Base-by-base conservation (phyloP, 345 rosid genomes). In the Rhizophora mangle region DNA sequence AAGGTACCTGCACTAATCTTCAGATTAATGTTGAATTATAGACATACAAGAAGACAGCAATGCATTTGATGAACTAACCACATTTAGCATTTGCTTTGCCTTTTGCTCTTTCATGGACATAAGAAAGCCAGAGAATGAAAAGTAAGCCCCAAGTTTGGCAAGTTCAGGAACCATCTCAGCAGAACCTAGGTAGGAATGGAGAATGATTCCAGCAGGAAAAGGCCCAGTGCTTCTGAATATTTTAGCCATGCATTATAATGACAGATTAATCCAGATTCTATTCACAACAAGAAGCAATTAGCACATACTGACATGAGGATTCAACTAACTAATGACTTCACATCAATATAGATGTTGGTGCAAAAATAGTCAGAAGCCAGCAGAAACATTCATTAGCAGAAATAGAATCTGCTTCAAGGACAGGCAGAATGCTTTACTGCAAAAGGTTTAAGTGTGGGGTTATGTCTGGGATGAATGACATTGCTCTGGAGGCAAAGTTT, bases 161-260 rank as follows among this genome's bases (percentile, higher is more conserved):
- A 92, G 82, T 72, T 90, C 97, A 81, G 96, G 91, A 78, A 95
- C 98, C 98, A 95, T 92, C 88, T 88, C 97, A 51, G 96, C 89
- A 15, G 98, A 86, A 55, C 98, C 98, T 46, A 86, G 76, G 82
- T 82, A 95, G 19, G 98, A 90, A 73, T 92, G 97, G 65, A 95
- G 97, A 72, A 95, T 86, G 60, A 92, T 36, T 36, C 96, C 99
- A 67, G 82, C 78, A 63, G 97, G 93, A 76, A 95, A 92, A 65
- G 98, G 97, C 49, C 99, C 98, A 27, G 71, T 63, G 67, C 81
- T 82, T 81, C 96, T 89, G 81, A 55, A 26, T 60, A 71, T 68
- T 75, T 19, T 58, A 21, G 55, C 63, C 1, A 24, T 67, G 29
- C 49, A 49, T 1, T 2, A 56, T 47, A 70, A 58, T 27, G 27